Conservation (phyloP, 2,329 filamentous ascomycete genomes). For the Nemania diffusa region DNA sequence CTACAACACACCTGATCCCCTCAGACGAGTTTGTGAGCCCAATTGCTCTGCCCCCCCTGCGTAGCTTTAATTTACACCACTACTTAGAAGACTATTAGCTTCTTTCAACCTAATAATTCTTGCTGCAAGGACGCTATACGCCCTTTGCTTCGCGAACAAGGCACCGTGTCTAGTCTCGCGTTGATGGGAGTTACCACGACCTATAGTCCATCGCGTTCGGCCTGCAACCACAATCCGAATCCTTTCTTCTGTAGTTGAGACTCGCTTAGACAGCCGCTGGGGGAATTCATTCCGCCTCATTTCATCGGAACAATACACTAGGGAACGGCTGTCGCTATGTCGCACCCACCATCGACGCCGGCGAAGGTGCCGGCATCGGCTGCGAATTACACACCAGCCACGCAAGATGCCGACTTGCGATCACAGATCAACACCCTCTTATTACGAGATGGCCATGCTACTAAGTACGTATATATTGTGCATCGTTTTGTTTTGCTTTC, state of each 20-base stretch:
- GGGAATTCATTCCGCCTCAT: background rate
- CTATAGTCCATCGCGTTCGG: background rate
- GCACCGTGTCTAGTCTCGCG: background rate
- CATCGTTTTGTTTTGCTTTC: too few species aligned
- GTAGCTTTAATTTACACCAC: conserved; percentile 3
- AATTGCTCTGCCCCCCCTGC: conserved; percentile 15
- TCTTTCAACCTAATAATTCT: background rate
- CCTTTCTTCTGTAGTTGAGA: background rate
- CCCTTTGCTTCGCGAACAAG: conserved; percentile 8
- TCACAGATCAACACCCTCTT: conserved; percentile 71
- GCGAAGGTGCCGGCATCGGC: conserved; percentile 70
- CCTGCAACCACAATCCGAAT: background rate
- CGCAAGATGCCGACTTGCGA: conserved; percentile 69
- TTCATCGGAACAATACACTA: background rate
- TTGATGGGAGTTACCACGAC: background rate
- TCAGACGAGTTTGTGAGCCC: conserved; percentile 9
- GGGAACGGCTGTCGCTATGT: conserved; percentile 50
- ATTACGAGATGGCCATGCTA: conserved; percentile 67
- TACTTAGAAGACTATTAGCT: background rate
- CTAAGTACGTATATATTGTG: conserved; percentile 57
- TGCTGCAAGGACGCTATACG: background rate
- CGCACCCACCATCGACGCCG: conserved; percentile 62
- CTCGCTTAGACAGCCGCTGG: conserved; percentile 3
- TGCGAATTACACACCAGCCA: conserved; percentile 69
- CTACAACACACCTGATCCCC: conserved; percentile 3